Percentiles rank a stretch among this genome's conserved stretches.
Conservation (phyloP, 495 filamentous ascomycete genomes). For the Hypoxylon intermedium region DNA sequence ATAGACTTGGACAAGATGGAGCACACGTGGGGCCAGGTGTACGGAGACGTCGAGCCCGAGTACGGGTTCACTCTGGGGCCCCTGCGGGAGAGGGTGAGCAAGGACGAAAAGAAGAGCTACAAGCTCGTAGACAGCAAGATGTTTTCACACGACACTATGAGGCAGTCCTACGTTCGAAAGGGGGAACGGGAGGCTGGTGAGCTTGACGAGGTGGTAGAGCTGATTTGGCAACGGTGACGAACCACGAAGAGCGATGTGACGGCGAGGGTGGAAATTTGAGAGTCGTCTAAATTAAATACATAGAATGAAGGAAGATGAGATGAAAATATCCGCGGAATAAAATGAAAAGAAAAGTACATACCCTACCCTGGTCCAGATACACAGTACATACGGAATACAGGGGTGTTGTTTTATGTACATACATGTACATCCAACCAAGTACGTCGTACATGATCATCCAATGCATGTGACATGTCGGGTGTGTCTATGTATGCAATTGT, state of each 20-base stretch:
- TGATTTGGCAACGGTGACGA: constrained; percentile 20
- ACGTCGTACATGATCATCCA: too few species aligned
- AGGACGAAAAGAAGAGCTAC: constrained; percentile 44
- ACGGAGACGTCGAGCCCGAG: constrained; percentile 35
- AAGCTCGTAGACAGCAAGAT: constrained; percentile 19
- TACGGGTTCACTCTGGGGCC: constrained; percentile 60
- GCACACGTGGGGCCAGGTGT: constrained; percentile 62
- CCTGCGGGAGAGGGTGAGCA: constrained; percentile 47
- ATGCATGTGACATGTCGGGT: too few species aligned
- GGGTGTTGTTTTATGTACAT: too few species aligned
- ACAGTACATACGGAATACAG: too few species aligned
- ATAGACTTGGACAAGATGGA: constrained; percentile 63
- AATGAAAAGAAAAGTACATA: too few species aligned
- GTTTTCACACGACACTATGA: constrained; percentile 1
- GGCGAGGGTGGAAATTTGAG: constrained; percentile 13
- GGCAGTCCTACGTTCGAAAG: constrained; percentile 19
- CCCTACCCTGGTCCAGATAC: too few species aligned
- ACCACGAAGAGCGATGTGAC: constrained; percentile 12
- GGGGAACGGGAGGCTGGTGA: not conserved
- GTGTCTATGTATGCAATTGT: not conserved
- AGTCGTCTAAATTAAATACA: not conserved
- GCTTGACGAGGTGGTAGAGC: constrained; percentile 25
- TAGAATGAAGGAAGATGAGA: too few species aligned
- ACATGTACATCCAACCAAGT: too few species aligned
- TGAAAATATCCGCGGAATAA: too few species aligned